Conservation (phyloP, 495 filamentous ascomycete genomes). For the Aspergillus sclerotiicarbonarius region DNA sequence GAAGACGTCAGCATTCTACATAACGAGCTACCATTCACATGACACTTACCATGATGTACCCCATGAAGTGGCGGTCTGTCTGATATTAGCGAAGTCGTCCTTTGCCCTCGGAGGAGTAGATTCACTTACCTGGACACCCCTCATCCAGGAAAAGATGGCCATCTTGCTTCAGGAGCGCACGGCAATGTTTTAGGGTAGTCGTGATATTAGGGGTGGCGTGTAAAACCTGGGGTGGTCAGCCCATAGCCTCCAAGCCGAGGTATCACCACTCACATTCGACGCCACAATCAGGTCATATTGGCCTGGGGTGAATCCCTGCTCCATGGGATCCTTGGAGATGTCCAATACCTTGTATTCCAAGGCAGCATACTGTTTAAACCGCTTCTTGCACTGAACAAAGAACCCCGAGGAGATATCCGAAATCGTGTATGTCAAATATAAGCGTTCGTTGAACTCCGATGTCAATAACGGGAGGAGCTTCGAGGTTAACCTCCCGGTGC, state of each 20-base stretch:
- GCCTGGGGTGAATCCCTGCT: conserved; percentile 46
- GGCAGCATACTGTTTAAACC: conserved; percentile 32
- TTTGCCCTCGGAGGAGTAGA: no score
- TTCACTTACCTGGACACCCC: no score
- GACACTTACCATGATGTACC: no score
- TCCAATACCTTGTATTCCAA: conserved; percentile 44
- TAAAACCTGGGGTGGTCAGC: no score
- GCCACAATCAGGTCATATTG: conserved; percentile 53
- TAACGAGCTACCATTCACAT: conserved; percentile 12
- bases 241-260: no score
- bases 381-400: conserved; percentile 43
- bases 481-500: conserved; percentile 1
- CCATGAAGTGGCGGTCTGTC: no score
- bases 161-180: conserved; percentile 23
- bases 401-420: conserved; percentile 45
- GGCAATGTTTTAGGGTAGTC: conserved; percentile 35
- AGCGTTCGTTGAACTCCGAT: not conserved
- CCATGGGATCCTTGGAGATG: conserved; percentile 35
- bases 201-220: conserved; percentile 45
- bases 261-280: no score
- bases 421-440: conserved; percentile 24
- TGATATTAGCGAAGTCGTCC: no score
- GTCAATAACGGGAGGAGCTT: not conserved
- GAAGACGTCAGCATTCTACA: no score
- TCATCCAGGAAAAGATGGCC: no score